A percentile compares a stretch with the other conserved stretches of the same genome.
phyloP scores from a whole-genome alignment of 2,329 filamentous ascomycete genomes.

The Stemphylium beticola region DNA sequence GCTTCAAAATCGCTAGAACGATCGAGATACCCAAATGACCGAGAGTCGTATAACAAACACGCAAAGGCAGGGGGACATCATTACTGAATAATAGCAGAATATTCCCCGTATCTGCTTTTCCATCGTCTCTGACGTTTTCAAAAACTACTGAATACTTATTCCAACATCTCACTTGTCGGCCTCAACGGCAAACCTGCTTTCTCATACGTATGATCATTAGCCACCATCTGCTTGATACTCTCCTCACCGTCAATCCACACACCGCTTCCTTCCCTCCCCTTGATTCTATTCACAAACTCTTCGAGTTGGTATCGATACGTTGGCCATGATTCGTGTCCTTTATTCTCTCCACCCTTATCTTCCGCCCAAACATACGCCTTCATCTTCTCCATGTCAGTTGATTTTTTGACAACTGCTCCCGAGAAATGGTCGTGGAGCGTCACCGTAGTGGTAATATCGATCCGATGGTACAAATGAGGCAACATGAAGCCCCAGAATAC shows the following conservation, averaged over 20 bases:
- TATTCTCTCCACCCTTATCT: conserved; percentile 27
- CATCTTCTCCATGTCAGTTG: conserved; percentile 16
- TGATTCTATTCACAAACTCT: conserved; percentile 44
- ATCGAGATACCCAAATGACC: no score
- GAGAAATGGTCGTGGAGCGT: conserved; percentile 2
- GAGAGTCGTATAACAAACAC: no score
- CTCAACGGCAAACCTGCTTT: conserved; percentile 34
- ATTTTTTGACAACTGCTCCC: conserved; percentile 13
- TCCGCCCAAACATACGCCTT: conserved; percentile 41
- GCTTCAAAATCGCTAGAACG: no score
- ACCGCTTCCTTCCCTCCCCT: conserved; percentile 32
- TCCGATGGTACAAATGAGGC: conserved; percentile 29
- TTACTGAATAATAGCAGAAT: no score
- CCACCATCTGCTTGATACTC: conserved; percentile 45
- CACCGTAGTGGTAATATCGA: conserved; percentile 21
- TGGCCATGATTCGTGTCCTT: conserved; percentile 38
- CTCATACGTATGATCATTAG: conserved; percentile 45
- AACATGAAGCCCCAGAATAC: conserved; percentile 27
- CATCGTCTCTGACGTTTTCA: no score
- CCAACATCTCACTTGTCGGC: conserved; percentile 23
- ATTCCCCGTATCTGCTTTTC: no score
- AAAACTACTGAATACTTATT: neutral
- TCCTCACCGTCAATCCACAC: conserved; percentile 43
- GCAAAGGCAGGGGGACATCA: no score
- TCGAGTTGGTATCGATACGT: conserved; percentile 48